Evolutionary conservation across 2,329 filamentous ascomycete species (phyloP).

Genomic region (Beauveria sp.): DNA sequence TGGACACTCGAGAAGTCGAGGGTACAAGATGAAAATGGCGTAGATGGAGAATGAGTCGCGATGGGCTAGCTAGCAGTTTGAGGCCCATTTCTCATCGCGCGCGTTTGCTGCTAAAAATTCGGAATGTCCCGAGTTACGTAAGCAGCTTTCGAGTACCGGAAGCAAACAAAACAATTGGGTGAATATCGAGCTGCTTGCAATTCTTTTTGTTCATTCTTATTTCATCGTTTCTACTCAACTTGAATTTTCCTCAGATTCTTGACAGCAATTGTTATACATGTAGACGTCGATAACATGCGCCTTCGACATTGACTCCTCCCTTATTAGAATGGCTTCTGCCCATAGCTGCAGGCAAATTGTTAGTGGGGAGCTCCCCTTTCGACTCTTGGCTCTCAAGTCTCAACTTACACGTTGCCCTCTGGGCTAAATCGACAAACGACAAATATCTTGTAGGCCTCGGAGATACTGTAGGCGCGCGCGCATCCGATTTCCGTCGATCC

Average conservation of each 20-base stretch:
- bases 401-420: constrained; percentile 28
- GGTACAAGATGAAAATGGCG: constrained; percentile 4
- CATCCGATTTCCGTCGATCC: constrained; percentile 26
- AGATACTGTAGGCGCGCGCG: constrained; percentile 23
- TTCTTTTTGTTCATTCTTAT: background rate
- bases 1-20: background rate
- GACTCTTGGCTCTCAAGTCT: background rate
- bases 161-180: background rate
- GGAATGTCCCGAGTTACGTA: constrained; percentile 20
- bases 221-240: background rate
- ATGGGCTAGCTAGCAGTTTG: constrained; percentile 1
- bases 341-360: constrained; percentile 17
- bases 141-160: constrained; percentile 5
- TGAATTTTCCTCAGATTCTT: background rate
- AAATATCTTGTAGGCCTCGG: constrained; percentile 25
- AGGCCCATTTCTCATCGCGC: constrained; percentile 25
- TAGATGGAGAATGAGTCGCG: constrained; percentile 10
- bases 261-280: background rate
- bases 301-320: background rate
- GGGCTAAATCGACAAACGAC: constrained; percentile 28
- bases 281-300: background rate
- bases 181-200: background rate
- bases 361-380: background rate
- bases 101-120: constrained; percentile 18
- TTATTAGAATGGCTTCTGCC: constrained; percentile 22